Percentiles rank a stretch among this genome's conserved stretches.
phyloP scores from a whole-genome alignment of 768 basidiomycete genomes.

The Boletus pseudo-olivaceus region DNA sequence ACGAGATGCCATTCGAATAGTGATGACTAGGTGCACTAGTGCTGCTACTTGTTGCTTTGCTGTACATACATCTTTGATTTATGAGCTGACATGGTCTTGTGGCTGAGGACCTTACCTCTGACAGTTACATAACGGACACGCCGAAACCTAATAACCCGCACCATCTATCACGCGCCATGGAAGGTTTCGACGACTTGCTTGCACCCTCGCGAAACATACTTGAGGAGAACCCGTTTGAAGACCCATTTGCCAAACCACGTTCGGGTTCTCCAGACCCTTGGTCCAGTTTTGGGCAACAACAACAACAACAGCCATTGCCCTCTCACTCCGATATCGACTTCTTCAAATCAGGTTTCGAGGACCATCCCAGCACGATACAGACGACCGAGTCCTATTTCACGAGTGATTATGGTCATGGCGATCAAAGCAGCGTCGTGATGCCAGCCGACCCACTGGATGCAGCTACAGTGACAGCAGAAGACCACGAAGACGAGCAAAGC shows the following conservation, averaged over 20 bases:
- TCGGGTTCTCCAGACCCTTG: slow-evolving; percentile 75
- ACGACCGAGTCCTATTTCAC: slow-evolving; percentile 37
- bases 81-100: slow-evolving; percentile 6
- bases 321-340: slow-evolving; percentile 25
- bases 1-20: slow-evolving; percentile 85
- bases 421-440: slow-evolving; percentile 12
- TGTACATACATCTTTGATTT: slow-evolving; percentile 15
- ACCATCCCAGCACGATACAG: slow-evolving; percentile 20
- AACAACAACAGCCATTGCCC: slow-evolving; percentile 20
- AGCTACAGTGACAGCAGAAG: slow-evolving; percentile 30
- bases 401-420: slow-evolving; percentile 32
- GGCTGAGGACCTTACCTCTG: background rate
- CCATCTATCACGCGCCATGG: slow-evolving; percentile 42
- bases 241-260: slow-evolving; percentile 61
- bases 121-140: background rate
- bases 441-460: slow-evolving; percentile 43
- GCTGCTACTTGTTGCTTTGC: background rate
- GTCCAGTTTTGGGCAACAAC: slow-evolving; percentile 53
- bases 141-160: background rate
- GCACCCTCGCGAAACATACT: slow-evolving; percentile 54
- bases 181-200: slow-evolving; percentile 76
- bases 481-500: slow-evolving; percentile 29
- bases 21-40: slow-evolving; percentile 1
- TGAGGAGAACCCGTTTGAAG: slow-evolving; percentile 75
- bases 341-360: slow-evolving; percentile 29